A percentile compares a stretch with the other conserved stretches of the same genome.
Evolutionary conservation across 1,284 basidiomycete species (phyloP).

Genomic region (Cystobasidium sp.): DNA sequence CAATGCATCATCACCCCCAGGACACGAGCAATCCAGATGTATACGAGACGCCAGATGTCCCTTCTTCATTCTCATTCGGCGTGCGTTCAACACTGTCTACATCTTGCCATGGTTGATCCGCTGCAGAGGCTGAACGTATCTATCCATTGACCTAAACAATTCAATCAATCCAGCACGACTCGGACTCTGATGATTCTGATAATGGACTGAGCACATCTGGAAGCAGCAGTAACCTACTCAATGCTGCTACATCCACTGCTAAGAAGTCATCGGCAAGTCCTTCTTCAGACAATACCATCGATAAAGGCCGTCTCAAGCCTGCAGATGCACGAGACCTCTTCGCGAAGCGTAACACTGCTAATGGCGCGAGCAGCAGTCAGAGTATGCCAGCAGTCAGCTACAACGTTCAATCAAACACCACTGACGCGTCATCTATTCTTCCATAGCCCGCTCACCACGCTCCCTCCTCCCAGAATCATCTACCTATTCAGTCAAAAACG

Average conservation of each 20-base stretch:
- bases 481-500: constrained; percentile 29
- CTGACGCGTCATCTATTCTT: too few species aligned
- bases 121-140: not conserved
- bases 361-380: constrained; percentile 4
- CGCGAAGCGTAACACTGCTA: not conserved
- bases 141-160: not conserved
- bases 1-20: too few species aligned
- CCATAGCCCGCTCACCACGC: too few species aligned
- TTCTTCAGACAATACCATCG: constrained; percentile 43
- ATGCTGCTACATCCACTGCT: constrained; percentile 33
- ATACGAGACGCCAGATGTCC: constrained; percentile 85
- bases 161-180: constrained; percentile 46
- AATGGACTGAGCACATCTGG: constrained; percentile 29
- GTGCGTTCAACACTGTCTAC: not conserved
- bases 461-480: constrained; percentile 35
- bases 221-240: constrained; percentile 34
- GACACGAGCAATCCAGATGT: constrained; percentile 75
- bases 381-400: too few species aligned
- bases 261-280: constrained; percentile 29
- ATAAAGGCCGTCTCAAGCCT: constrained; percentile 33
- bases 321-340: constrained; percentile 31
- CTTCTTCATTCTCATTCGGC: constrained; percentile 60
- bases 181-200: constrained; percentile 48
- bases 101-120: not conserved
- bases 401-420: too few species aligned